Evolutionary conservation across 2,329 filamentous ascomycete genomes (phyloP).

Genomic region (Penicillium brasilianum): DNA sequence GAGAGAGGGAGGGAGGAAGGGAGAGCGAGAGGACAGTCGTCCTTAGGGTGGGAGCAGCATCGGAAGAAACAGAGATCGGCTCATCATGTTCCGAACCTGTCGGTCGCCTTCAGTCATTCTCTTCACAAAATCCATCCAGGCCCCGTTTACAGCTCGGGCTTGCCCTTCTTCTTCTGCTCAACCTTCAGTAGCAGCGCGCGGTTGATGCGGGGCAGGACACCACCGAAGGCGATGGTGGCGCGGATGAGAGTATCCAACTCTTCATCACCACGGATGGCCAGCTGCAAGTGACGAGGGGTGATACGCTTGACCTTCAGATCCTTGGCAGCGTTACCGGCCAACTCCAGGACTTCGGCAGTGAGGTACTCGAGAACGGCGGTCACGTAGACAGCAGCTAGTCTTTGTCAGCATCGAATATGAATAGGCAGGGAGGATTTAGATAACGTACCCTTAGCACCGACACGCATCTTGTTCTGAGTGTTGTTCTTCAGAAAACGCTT

Average conservation of each 20-base stretch:
- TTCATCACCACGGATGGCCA: constrained; percentile 97
- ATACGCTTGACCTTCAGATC: constrained; percentile 99
- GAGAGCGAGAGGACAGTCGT: not conserved
- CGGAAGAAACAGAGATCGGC: not conserved
- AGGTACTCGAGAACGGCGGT: constrained; percentile 98
- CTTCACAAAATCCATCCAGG: not conserved
- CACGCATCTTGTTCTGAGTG: constrained; percentile 99
- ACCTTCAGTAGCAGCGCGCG: constrained; percentile 93
- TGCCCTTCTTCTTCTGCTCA: constrained; percentile 93
- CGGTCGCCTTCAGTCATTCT: not conserved
- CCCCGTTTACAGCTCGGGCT: constrained; percentile 48
- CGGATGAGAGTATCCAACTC: constrained; percentile 97
- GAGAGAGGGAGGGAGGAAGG: not conserved
- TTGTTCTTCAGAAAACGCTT: constrained; percentile 99
- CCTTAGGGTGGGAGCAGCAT: not conserved
- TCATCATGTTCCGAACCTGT: not conserved
- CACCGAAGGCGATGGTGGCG: constrained; percentile 96
- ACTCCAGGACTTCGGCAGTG: constrained; percentile 95
- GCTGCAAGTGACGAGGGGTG: constrained; percentile 94
- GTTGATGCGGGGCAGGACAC: constrained; percentile 99
- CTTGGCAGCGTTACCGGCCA: constrained; percentile 98
- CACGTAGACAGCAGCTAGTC: constrained; percentile 86
- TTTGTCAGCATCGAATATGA: constrained; percentile 26
- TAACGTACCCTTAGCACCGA: constrained; percentile 80
- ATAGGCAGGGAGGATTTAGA: constrained; percentile 10